Evolutionary conservation across 176 grass and related monocot genomes (phyloP).

Genomic region (Miscanthus lutarioriparius): DNA sequence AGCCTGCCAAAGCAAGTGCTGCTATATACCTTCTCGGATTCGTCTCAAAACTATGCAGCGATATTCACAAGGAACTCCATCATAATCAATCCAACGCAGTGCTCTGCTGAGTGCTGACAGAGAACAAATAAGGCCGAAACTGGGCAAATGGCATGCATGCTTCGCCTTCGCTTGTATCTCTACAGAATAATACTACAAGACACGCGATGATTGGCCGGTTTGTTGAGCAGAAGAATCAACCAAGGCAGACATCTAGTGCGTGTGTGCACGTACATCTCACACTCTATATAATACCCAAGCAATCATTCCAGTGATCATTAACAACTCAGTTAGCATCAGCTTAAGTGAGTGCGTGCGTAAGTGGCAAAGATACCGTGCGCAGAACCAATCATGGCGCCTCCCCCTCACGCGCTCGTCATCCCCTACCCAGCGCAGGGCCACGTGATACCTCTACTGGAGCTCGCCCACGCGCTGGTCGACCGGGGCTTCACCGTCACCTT

Average conservation of each 20-base stretch:
- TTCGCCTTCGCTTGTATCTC: too few relatives aligned
- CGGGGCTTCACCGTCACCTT: constrained; percentile 58
- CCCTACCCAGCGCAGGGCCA: constrained; percentile 70
- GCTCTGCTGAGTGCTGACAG: not conserved
- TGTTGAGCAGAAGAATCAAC: not conserved
- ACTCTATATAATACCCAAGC: not conserved
- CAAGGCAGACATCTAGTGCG: not conserved
- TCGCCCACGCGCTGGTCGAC: constrained; percentile 47
- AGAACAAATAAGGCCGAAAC: not conserved
- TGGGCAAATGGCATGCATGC: not conserved
- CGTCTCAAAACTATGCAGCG: constrained; percentile 17
- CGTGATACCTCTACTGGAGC: constrained; percentile 57
- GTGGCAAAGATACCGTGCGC: not conserved
- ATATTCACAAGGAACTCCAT: not conserved
- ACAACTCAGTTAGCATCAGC: not conserved
- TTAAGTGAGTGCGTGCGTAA: not conserved
- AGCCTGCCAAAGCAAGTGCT: not conserved
- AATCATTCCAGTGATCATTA: not conserved
- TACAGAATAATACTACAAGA: too few relatives aligned
- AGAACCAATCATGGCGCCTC: not conserved
- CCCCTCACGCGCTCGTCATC: constrained; percentile 42
- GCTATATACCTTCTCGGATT: not conserved
- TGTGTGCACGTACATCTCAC: not conserved
- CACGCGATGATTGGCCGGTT: too few relatives aligned
- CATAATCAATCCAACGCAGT: not conserved